phyloP scores from a whole-genome alignment of 108 stramenopile species.

The Bacterosira constricta region DNA sequence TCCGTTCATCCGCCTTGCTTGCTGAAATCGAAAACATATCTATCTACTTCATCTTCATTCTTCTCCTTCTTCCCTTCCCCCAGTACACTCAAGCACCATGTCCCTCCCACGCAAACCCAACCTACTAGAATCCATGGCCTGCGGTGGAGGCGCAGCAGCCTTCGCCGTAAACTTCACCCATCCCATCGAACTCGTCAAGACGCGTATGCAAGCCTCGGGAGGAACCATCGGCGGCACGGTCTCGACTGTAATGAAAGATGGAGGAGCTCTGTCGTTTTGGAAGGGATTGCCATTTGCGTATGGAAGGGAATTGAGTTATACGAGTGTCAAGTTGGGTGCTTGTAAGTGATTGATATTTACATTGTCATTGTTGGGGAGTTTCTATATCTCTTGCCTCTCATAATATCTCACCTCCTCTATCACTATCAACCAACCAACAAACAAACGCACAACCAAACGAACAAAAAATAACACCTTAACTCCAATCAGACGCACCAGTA shows the following conservation, averaged over 20 bases:
- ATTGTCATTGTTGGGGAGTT: background rate
- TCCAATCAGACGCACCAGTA: constrained; percentile 50
- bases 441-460: too few species aligned
- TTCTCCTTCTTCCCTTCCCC: too few species aligned
- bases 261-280: constrained; percentile 84
- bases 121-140: constrained; percentile 77
- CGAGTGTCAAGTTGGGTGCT: constrained; percentile 85
- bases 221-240: constrained; percentile 51
- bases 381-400: background rate
- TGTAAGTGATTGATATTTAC: constrained; percentile 23
- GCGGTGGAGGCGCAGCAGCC: constrained; percentile 70
- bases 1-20: too few species aligned
- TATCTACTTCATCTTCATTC: too few species aligned
- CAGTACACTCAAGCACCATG: constrained; percentile 17
- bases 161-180: constrained; percentile 89
- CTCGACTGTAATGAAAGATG: constrained; percentile 53
- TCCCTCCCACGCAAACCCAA: constrained; percentile 55
- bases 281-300: constrained; percentile 90
- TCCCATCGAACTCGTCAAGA: constrained; percentile 89
- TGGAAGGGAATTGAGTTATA: constrained; percentile 88
- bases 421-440: background rate
- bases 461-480: too few species aligned
- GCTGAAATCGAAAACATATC: too few species aligned
- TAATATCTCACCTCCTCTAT: background rate
- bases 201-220: constrained; percentile 91